Evolutionary conservation across 1,284 basidiomycete species (phyloP).

Genomic region (Puccinia triticina): DNA sequence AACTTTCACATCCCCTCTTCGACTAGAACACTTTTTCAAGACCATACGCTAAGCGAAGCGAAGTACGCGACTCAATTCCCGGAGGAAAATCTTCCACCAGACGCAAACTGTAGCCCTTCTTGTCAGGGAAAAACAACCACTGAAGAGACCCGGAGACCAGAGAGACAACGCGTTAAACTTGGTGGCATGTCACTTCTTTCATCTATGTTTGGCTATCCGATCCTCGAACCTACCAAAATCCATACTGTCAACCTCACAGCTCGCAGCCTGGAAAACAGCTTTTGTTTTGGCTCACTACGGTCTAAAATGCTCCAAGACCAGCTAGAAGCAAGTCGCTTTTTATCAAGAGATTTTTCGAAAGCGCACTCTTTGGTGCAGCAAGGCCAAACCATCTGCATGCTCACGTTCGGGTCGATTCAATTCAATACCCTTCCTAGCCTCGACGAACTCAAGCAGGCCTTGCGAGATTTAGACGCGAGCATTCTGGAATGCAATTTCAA

Average conservation of each 20-base stretch:
- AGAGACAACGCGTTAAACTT: not conserved
- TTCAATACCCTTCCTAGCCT: not conserved
- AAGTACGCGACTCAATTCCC: not conserved
- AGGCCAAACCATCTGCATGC: not conserved
- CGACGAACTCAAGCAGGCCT: not conserved
- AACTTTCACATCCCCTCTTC: not conserved
- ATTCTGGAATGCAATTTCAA: not conserved
- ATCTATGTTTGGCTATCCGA: not conserved
- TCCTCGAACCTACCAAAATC: constrained; percentile 4
- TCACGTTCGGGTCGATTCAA: not conserved
- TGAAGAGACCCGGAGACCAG: not conserved
- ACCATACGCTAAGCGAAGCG: not conserved
- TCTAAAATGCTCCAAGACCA: not conserved
- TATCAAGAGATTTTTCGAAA: not conserved
- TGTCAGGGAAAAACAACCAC: not conserved
- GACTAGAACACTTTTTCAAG: not conserved
- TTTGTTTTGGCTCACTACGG: not conserved
- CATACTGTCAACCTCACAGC: not conserved
- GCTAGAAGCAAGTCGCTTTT: not conserved
- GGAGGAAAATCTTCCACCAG: not conserved
- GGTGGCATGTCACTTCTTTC: not conserved
- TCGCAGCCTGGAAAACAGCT: not conserved
- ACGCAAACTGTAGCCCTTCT: not conserved
- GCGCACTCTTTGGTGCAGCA: not conserved
- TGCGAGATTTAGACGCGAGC: not conserved